Percentiles rank a stretch among this genome's conserved stretches.
Conservation (phyloP, 768 basidiomycete genomes). For the Trametopsis cervina region DNA sequence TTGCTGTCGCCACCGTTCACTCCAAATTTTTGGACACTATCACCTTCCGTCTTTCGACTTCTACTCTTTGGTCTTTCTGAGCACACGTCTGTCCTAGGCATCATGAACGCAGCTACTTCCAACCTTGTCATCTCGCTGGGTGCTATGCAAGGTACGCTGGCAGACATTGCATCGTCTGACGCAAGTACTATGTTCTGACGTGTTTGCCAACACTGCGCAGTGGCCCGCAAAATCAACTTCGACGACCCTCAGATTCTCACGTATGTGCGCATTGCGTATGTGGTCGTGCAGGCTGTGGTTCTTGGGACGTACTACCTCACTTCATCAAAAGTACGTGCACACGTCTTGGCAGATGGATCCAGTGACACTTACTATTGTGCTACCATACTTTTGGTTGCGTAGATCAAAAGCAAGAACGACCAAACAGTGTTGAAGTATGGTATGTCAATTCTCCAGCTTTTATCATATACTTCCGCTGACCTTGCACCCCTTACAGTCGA, state of each 20-base stretch:
- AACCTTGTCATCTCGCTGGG: constrained; percentile 88
- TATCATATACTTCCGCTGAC: not conserved
- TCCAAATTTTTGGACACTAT: too few species aligned
- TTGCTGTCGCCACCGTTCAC: too few species aligned
- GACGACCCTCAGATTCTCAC: constrained; percentile 78
- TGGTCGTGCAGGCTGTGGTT: constrained; percentile 62
- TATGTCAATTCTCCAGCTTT: constrained; percentile 27
- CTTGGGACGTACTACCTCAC: constrained; percentile 77
- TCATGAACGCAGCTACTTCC: constrained; percentile 69
- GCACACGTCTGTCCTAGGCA: constrained; percentile 11
- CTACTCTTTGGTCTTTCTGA: not conserved
- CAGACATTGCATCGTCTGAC: constrained; percentile 1
- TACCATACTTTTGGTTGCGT: constrained; percentile 2
- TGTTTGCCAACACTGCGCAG: constrained; percentile 29
- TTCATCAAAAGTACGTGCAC: constrained; percentile 56
- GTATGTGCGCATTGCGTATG: constrained; percentile 83
- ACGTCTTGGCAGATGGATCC: not conserved
- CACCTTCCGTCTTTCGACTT: not conserved
- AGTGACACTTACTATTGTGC: constrained; percentile 1
- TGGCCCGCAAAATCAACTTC: constrained; percentile 87
- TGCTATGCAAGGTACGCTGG: constrained; percentile 75
- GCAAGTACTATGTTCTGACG: not conserved
- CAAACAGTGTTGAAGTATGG: constrained; percentile 94
- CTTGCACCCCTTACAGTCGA: constrained; percentile 48
- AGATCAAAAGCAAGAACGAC: constrained; percentile 96